phyloP scores from a whole-genome alignment of 495 filamentous ascomycete genomes.

The Lophiotrema nucula region DNA sequence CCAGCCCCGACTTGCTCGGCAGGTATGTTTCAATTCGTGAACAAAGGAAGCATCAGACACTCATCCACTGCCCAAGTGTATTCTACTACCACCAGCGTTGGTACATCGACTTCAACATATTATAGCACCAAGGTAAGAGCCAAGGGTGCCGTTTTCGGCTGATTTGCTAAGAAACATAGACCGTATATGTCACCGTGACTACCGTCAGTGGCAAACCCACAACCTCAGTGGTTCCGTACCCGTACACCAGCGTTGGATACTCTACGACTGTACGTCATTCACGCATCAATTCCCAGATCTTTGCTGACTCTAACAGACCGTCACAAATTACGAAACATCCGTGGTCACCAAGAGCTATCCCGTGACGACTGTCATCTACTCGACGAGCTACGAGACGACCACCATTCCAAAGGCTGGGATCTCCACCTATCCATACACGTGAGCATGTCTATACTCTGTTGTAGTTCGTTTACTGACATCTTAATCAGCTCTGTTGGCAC shows the following conservation, averaged over 20 bases:
- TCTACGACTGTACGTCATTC: slow-evolving; percentile 5
- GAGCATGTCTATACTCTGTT: too few relatives aligned
- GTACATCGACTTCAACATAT: background rate
- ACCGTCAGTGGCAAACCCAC: slow-evolving; percentile 9
- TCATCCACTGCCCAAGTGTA: background rate
- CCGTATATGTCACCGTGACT: background rate
- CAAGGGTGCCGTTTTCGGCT: background rate
- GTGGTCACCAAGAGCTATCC: slow-evolving; percentile 10
- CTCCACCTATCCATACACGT: slow-evolving; percentile 25
- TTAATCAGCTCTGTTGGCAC: slow-evolving; percentile 17
- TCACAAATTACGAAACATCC: slow-evolving; percentile 11
- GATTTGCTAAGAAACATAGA: background rate
- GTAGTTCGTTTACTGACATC: too few relatives aligned
- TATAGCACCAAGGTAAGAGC: slow-evolving; percentile 1
- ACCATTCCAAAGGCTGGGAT: slow-evolving; percentile 1
- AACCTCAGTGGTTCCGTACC: slow-evolving; percentile 13
- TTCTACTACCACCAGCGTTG: background rate
- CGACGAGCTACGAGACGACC: slow-evolving; percentile 4
- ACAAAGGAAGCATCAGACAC: background rate
- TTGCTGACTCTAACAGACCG: too few relatives aligned
- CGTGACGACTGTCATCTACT: slow-evolving; percentile 19
- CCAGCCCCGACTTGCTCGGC: background rate
- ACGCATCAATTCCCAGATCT: background rate
- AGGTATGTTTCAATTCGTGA: too few relatives aligned
- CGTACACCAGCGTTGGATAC: slow-evolving; percentile 12